Evolutionary conservation across 192 early-diverging fungal genomes (phyloP), one percentile per base, ranked within the genome.

Genomic region (Podila clonocystis): DNA sequence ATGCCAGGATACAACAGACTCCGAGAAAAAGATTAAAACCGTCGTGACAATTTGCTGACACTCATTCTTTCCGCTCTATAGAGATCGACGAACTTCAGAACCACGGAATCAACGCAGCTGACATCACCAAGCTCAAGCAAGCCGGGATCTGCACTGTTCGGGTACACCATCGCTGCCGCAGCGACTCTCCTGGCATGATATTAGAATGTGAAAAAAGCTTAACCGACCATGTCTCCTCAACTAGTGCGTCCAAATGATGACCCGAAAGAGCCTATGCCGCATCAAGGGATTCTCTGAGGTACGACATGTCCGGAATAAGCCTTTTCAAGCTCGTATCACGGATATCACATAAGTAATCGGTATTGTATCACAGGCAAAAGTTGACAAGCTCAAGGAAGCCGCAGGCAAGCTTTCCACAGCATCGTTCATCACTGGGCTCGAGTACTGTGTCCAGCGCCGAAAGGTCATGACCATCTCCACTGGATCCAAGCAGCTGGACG

Each of bases 341-440:
- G 12, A 12, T 2, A 50, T 48, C 30, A 31, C 4, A 58, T 3
- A 31, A 28, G 9, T 6, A 38, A 6, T 52, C 13, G 12, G 8
- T 20, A 31, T 9, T 45, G 31, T 1, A 33, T 52, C 8, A 2
- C 30, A 80, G 77, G 86, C 87, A 31, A 96, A 95, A 66, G 90
- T 95, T 15, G 95, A 96, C 38, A 96, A 96, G 73, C 90, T 96
- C 73, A 95, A 94, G 79, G 95, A 95, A 49, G 92, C 91, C 24
- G 92, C 92, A 12, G 50, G 71, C 9, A 94, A 94, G 70, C 87
- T 91, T 17, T 72, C 89, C 72, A 86, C 72, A 0, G 75, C 82
- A n/a, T 89, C 89, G 12, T 94, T 94, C 68, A 84, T 94, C 15
- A 92, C 94, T 8, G 94, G 88, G 9, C 83, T 83, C 22, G 91